These are phyloP conservation scores for Chenopodium berlandieri DNA, from an alignment of 148 eudicot genomes.

Conservation along the genomic window DNA sequence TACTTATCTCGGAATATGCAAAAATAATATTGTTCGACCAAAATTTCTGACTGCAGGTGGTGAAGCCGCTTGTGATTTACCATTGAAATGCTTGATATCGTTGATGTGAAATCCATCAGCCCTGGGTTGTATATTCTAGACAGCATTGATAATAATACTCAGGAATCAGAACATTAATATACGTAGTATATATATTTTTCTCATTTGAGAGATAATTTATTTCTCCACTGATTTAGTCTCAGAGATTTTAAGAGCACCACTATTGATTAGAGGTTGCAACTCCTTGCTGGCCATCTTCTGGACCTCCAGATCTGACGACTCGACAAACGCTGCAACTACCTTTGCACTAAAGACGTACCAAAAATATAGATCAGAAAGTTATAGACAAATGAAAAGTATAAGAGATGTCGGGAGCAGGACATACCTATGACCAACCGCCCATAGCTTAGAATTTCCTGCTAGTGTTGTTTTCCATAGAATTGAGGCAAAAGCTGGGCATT, in stretches of 20 bases:
- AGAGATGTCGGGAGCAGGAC: neutral
- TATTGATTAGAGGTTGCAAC: conserved; percentile 65
- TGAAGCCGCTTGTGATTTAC: neutral
- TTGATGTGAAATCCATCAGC: neutral
- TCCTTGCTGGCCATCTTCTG: conserved; percentile 53
- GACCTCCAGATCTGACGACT: conserved; percentile 52
- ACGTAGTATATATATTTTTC: neutral
- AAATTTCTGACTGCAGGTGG: neutral
- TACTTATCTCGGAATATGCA: neutral
- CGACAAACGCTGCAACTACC: conserved; percentile 69
- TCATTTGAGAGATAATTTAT: neutral
- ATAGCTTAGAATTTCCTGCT: conserved; percentile 56
- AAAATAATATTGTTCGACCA: neutral
- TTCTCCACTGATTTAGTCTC: conserved; percentile 35
- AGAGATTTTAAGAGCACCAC: conserved; percentile 56
- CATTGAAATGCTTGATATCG: neutral
- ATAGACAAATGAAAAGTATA: neutral
- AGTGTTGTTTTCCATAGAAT: conserved; percentile 72
- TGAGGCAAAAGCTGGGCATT: conserved; percentile 76
- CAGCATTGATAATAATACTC: neutral
- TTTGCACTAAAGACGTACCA: conserved; percentile 48
- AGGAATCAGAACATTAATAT: neutral
- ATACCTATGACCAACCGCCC: conserved; percentile 94
- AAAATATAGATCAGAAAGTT: conserved; percentile 2
- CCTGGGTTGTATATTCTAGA: neutral